These are phyloP conservation scores for Cucurbita ficifolia DNA, from an alignment of 306 rosid species.

Conservation along the genomic window DNA sequence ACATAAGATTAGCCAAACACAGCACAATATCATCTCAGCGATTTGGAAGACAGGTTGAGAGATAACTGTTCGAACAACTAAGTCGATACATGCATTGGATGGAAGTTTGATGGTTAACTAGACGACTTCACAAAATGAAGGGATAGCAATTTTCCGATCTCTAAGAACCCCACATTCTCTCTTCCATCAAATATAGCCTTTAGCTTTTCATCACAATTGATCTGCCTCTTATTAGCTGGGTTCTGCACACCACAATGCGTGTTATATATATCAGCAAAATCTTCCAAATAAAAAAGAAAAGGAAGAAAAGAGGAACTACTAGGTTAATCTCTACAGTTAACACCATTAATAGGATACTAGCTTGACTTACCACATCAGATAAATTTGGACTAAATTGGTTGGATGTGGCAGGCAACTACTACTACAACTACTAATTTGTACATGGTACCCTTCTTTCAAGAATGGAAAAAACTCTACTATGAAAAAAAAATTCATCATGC, in stretches of 20 bases:
- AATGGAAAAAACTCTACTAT: no score
- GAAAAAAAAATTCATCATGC: no score
- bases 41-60: background rate
- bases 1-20: background rate
- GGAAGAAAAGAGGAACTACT: background rate
- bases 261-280: background rate
- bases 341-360: background rate
- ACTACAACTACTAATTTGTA: background rate
- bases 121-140: slow-evolving; percentile 42
- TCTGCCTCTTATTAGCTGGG: slow-evolving; percentile 45
- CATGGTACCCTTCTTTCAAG: no score
- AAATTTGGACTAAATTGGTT: background rate
- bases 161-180: slow-evolving; percentile 40
- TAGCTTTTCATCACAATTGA: slow-evolving; percentile 49
- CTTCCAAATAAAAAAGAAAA: background rate
- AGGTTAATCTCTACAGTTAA: background rate
- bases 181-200: slow-evolving; percentile 56
- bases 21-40: background rate
- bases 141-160: slow-evolving; percentile 37
- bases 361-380: background rate
- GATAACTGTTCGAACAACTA: background rate
- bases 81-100: background rate
- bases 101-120: background rate
- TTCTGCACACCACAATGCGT: slow-evolving; percentile 30
- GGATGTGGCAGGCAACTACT: background rate